phyloP scores from a whole-genome alignment of 495 filamentous ascomycete genomes.

The Penicillium canescens region DNA sequence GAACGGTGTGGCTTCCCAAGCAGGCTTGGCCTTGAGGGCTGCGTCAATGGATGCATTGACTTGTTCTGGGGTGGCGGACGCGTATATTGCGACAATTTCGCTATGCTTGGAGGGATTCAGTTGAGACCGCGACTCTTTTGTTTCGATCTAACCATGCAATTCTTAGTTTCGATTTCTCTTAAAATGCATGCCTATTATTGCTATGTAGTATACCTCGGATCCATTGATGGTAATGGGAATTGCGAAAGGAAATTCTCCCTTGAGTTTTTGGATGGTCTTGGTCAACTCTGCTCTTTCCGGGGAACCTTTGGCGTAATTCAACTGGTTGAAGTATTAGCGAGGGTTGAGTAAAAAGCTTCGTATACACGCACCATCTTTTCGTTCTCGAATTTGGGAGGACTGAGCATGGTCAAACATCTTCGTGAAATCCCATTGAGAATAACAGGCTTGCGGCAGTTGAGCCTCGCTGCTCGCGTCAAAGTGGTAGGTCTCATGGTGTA shows the following conservation, averaged over 20 bases:
- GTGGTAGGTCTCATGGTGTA: constrained; percentile 14
- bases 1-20: constrained; percentile 82
- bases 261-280: constrained; percentile 24
- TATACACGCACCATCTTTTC: constrained; percentile 23
- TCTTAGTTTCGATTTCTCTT: background rate
- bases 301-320: constrained; percentile 32
- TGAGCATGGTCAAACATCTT: constrained; percentile 21
- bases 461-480: constrained; percentile 7
- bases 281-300: constrained; percentile 28
- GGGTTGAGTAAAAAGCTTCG: background rate
- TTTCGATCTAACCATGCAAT: constrained; percentile 10
- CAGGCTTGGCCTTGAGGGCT: constrained; percentile 75
- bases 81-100: constrained; percentile 68
- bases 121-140: constrained; percentile 43
- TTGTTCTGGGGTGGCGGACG: constrained; percentile 64
- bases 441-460: constrained; percentile 1
- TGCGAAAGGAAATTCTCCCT: constrained; percentile 25
- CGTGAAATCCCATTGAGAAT: constrained; percentile 4
- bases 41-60: constrained; percentile 73
- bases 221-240: constrained; percentile 32
- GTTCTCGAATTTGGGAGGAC: constrained; percentile 35
- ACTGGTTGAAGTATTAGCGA: constrained; percentile 14
- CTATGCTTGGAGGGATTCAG: constrained; percentile 72
- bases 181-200: background rate
- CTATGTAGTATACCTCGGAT: constrained; percentile 14